A percentile compares a stretch with the other conserved stretches of the same genome.
Conservation (phyloP, 116 monocot species). For the Thalassia testudinum region DNA sequence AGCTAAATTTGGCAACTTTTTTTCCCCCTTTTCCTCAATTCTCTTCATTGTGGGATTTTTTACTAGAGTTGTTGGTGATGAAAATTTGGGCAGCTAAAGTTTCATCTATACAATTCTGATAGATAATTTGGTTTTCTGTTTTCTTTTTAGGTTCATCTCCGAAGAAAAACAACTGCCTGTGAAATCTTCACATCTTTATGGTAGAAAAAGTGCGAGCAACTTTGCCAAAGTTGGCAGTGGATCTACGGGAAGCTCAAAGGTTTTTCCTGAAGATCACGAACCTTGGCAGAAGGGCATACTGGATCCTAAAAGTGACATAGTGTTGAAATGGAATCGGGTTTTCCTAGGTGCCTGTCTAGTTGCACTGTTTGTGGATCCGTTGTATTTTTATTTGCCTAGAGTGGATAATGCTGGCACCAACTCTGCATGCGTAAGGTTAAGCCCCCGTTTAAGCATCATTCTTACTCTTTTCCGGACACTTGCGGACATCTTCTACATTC, state of each 20-base stretch:
- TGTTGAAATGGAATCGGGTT: slow-evolving; percentile 70
- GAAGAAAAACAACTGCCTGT: slow-evolving; percentile 33
- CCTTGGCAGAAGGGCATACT: slow-evolving; percentile 58
- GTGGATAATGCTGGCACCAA: slow-evolving; percentile 7
- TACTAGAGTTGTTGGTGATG: no score
- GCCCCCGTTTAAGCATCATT: slow-evolving; percentile 30
- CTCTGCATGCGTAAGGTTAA: slow-evolving; percentile 44
- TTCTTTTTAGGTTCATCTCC: slow-evolving; percentile 32
- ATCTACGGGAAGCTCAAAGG: slow-evolving; percentile 16
- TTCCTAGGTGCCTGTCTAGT: slow-evolving; percentile 59
- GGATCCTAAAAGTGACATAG: slow-evolving; percentile 62
- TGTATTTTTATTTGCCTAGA: slow-evolving; percentile 71
- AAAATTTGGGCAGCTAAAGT: no score
- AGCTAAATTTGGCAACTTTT: not conserved
- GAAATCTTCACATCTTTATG: slow-evolving; percentile 17
- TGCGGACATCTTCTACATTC: slow-evolving; percentile 63
- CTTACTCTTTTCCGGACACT: slow-evolving; percentile 51
- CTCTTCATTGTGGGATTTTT: no score
- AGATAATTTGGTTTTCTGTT: not conserved
- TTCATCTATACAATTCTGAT: no score
- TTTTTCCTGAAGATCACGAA: slow-evolving; percentile 41
- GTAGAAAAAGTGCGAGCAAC: slow-evolving; percentile 12
- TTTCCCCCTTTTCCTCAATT: no score
- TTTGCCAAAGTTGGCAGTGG: slow-evolving; percentile 10
- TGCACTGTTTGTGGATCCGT: slow-evolving; percentile 75